Percentiles rank a stretch among this genome's conserved stretches.
Evolutionary conservation across 2,329 filamentous ascomycete genomes (phyloP).

Genomic region (Aureobasidium zeae): DNA sequence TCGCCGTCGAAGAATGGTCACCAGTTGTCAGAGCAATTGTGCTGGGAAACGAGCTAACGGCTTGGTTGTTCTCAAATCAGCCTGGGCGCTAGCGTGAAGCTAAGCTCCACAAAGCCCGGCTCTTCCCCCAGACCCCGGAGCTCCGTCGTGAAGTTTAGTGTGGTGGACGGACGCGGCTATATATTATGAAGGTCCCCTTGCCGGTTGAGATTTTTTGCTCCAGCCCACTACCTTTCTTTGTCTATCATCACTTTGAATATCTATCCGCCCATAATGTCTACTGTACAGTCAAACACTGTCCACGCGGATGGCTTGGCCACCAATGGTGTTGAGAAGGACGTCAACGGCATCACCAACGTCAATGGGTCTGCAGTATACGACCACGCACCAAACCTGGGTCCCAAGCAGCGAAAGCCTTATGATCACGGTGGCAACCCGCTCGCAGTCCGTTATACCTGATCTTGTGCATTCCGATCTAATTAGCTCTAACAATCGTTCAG

Average conservation of each 20-base stretch:
- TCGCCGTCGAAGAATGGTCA: background rate
- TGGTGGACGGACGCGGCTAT: no score
- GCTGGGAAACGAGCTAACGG: conserved; percentile 5
- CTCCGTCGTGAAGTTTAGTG: conserved; percentile 3
- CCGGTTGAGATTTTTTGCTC: conserved; percentile 5
- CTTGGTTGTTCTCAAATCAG: conserved; percentile 3
- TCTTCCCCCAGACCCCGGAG: conserved; percentile 2
- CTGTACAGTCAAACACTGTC: conserved; percentile 30
- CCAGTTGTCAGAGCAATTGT: conserved; percentile 12
- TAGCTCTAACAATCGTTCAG: no score
- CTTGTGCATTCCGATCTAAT: no score
- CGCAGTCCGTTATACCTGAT: no score
- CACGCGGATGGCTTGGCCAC: conserved; percentile 16
- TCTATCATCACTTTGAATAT: background rate
- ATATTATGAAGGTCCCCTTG: conserved; percentile 12
- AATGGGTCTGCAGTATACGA: conserved; percentile 32
- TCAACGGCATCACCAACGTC: conserved; percentile 23
- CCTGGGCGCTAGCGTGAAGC: background rate
- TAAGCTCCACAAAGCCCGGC: conserved; percentile 10
- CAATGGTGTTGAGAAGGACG: conserved; percentile 21
- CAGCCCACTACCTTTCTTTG: background rate
- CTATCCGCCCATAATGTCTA: conserved; percentile 30
- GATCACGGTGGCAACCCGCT: conserved; percentile 45
- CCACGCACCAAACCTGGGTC: conserved; percentile 26
- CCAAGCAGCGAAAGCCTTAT: conserved; percentile 37